A percentile compares a stretch with the other conserved stretches of the same genome.
Conservation (phyloP, 805 yeast species). For the Zygoascus tannicola region DNA sequence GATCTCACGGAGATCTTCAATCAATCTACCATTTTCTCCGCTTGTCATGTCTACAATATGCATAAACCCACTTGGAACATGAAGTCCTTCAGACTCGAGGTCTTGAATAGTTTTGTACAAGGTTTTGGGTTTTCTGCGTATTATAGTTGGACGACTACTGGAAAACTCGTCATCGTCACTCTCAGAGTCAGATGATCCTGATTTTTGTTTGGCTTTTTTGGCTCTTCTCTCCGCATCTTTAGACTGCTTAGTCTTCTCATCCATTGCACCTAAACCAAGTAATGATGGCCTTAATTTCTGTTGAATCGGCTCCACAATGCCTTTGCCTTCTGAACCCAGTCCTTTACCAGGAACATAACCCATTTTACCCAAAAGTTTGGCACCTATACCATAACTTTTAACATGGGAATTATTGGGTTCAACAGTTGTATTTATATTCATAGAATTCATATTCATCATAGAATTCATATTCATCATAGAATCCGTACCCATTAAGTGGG, state of each 20-base stretch:
- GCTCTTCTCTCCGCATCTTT: slow-evolving; percentile 14
- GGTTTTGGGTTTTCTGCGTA: slow-evolving; percentile 14
- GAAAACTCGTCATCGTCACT: slow-evolving; percentile 9
- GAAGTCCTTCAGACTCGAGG: slow-evolving; percentile 22
- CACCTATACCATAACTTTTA: slow-evolving; percentile 71
- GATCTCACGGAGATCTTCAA: slow-evolving; percentile 4
- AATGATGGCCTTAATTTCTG: slow-evolving; percentile 57
- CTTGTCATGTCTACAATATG: slow-evolving; percentile 21
- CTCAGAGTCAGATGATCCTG: slow-evolving; percentile 11
- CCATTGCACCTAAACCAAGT: slow-evolving; percentile 63
- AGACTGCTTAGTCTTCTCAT: slow-evolving; percentile 29
- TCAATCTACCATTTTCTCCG: slow-evolving; percentile 2
- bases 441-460: background rate
- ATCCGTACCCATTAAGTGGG: too few relatives aligned
- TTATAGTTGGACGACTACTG: background rate
- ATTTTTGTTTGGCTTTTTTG: slow-evolving; percentile 6
- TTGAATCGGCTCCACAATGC: slow-evolving; percentile 74
- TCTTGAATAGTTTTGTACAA: slow-evolving; percentile 23
- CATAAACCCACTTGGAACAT: slow-evolving; percentile 21
- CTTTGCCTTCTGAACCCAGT: slow-evolving; percentile 62
- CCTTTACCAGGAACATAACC: slow-evolving; percentile 83
- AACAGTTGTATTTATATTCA: background rate
- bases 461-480: background rate
- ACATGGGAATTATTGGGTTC: slow-evolving; percentile 1
- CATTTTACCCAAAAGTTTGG: slow-evolving; percentile 66